phyloP scores from a whole-genome alignment of 768 basidiomycete genomes.

The Tubosaeta sp. region DNA sequence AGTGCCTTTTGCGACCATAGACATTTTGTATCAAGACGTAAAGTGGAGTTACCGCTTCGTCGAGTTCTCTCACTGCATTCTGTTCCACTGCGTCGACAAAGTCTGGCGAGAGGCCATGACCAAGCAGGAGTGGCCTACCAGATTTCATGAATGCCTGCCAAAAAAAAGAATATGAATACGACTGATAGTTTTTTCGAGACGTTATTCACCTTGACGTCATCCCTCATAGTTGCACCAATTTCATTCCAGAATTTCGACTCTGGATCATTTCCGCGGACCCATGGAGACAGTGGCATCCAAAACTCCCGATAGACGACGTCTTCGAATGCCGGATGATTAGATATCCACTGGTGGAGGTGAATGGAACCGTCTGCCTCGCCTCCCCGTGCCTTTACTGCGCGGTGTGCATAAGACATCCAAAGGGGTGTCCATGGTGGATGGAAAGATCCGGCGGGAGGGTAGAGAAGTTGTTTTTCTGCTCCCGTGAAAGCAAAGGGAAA shows the following conservation, averaged over 20 bases:
- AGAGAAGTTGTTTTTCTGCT: constrained; percentile 39
- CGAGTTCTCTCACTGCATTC: constrained; percentile 50
- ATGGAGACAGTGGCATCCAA: constrained; percentile 62
- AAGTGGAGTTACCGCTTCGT: constrained; percentile 40
- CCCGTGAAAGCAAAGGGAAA: constrained; percentile 68
- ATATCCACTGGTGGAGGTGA: constrained; percentile 52
- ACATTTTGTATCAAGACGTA: constrained; percentile 59
- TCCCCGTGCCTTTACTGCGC: constrained; percentile 53
- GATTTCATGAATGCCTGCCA: constrained; percentile 60
- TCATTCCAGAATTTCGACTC: constrained; percentile 34
- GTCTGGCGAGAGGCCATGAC: constrained; percentile 52
- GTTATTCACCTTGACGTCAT: constrained; percentile 51
- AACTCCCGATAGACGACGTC: constrained; percentile 53
- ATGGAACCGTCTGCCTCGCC: constrained; percentile 61
- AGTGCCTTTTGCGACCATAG: constrained; percentile 42
- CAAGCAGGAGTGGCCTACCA: constrained; percentile 63
- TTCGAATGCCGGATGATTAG: constrained; percentile 52
- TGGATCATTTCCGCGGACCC: constrained; percentile 27
- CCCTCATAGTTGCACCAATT: constrained; percentile 45
- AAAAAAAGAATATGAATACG: neutral
- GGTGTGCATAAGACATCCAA: constrained; percentile 54
- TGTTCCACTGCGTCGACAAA: constrained; percentile 51
- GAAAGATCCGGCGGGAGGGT: constrained; percentile 39
- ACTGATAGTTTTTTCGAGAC: neutral
- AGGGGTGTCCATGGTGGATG: constrained; percentile 56